Conservation (phyloP, 2,329 filamentous ascomycete species). For the Cadophora sp. region DNA sequence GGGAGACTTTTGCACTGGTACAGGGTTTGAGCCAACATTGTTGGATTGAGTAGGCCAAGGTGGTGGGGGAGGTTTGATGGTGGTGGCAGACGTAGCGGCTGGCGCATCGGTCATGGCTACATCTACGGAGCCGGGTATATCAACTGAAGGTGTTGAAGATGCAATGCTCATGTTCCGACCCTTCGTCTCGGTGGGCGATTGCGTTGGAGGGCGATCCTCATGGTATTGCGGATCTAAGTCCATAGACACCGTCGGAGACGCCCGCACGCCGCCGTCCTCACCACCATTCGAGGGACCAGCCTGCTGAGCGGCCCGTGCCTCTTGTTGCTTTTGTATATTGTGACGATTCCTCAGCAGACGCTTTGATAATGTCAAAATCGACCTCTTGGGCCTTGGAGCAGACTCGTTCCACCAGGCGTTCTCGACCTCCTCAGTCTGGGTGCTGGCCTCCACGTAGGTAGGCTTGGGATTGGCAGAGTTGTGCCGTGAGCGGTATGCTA, state of each 20-base stretch:
- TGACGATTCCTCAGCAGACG: constrained; percentile 42
- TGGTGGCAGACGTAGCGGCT: constrained; percentile 27
- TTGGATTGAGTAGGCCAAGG: constrained; percentile 37
- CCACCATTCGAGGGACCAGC: constrained; percentile 14
- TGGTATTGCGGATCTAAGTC: constrained; percentile 34
- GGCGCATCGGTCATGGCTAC: constrained; percentile 40
- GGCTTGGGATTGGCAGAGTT: constrained; percentile 32
- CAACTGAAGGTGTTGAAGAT: constrained; percentile 39
- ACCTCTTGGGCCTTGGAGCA: constrained; percentile 32
- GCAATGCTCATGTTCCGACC: constrained; percentile 37
- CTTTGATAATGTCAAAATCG: constrained; percentile 40
- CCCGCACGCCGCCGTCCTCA: constrained; percentile 26
- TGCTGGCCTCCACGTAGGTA: constrained; percentile 40
- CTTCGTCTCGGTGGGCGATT: constrained; percentile 36
- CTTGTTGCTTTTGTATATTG: constrained; percentile 33
- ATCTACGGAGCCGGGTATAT: constrained; percentile 34
- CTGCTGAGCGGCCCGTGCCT: constrained; percentile 26
- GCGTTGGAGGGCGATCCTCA: constrained; percentile 27
- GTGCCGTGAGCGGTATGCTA: constrained; percentile 35
- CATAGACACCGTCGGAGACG: constrained; percentile 35
- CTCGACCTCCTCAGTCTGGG: constrained; percentile 43
- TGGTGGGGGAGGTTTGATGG: constrained; percentile 43
- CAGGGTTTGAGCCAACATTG: constrained; percentile 12
- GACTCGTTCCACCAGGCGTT: constrained; percentile 43
- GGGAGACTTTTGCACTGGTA: constrained; percentile 30